A percentile compares a stretch with the other conserved stretches of the same genome.
phyloP scores from a whole-genome alignment of 495 filamentous ascomycete genomes.

The Annulohypoxylon nitens region DNA sequence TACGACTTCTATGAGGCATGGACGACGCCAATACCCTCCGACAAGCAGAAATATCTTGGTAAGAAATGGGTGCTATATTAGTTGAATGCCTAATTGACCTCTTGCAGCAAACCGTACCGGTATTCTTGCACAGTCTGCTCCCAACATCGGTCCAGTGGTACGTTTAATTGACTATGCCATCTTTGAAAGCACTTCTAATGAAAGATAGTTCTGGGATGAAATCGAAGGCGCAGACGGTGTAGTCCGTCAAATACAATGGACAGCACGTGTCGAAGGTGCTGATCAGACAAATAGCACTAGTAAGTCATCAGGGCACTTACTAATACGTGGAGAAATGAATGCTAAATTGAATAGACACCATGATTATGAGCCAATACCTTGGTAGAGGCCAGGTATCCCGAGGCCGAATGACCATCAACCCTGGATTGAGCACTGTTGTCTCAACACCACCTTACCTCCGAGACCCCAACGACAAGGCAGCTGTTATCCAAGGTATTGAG shows the following conservation, averaged over 20 bases:
- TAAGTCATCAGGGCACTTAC: constrained; percentile 32
- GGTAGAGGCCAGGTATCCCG: constrained; percentile 73
- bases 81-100: constrained; percentile 40
- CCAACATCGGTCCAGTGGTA: constrained; percentile 73
- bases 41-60: constrained; percentile 57
- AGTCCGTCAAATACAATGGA: constrained; percentile 75
- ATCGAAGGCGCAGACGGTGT: constrained; percentile 72
- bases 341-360: constrained; percentile 56
- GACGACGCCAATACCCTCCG: constrained; percentile 56
- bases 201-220: constrained; percentile 65
- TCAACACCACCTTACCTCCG: constrained; percentile 68
- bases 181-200: constrained; percentile 27
- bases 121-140: constrained; percentile 76
- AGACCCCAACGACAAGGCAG: constrained; percentile 66
- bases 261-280: constrained; percentile 70
- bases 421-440: constrained; percentile 66
- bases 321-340: not conserved
- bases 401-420: constrained; percentile 71
- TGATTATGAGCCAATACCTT: constrained; percentile 76
- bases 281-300: constrained; percentile 59
- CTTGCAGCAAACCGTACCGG: constrained; percentile 65
- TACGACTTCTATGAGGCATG: constrained; percentile 77
- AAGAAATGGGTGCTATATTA: constrained; percentile 24
- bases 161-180: constrained; percentile 36
- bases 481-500: constrained; percentile 67